phyloP scores from a whole-genome alignment of 306 rosid genomes.

The Argentina anserina region DNA sequence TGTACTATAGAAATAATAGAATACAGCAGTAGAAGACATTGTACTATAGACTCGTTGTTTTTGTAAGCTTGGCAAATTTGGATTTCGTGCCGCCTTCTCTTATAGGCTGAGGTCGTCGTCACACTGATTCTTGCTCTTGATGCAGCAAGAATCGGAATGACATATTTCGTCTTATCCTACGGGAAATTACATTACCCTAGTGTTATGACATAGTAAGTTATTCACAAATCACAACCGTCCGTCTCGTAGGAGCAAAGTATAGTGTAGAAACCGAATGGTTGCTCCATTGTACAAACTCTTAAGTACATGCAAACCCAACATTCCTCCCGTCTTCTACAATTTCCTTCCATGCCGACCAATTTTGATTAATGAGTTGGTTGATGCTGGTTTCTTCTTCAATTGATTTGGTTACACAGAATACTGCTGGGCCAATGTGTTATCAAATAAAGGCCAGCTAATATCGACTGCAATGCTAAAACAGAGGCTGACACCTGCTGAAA shows the following conservation, averaged over 20 bases:
- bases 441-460: not conserved
- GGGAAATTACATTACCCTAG: not conserved
- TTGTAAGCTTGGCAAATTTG: not conserved
- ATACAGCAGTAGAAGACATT: not conserved
- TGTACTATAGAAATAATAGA: not conserved
- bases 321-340: not conserved
- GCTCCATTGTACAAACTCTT: not conserved
- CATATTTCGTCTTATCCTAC: not conserved
- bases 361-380: not conserved
- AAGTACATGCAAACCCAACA: not conserved
- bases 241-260: not conserved
- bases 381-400: not conserved
- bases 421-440: not conserved
- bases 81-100: not conserved
- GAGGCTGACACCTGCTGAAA: not conserved
- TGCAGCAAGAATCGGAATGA: not conserved
- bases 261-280: not conserved
- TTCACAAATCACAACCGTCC: too few relatives aligned
- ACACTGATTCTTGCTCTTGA: not conserved
- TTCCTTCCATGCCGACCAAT: not conserved
- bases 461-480: conserved; percentile 5
- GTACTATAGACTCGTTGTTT: not conserved
- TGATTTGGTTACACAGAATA: not conserved
- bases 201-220: not conserved
- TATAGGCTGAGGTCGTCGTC: not conserved